Evolutionary conservation across 345 rosid species (phyloP).

Genomic region (Populus alba): DNA sequence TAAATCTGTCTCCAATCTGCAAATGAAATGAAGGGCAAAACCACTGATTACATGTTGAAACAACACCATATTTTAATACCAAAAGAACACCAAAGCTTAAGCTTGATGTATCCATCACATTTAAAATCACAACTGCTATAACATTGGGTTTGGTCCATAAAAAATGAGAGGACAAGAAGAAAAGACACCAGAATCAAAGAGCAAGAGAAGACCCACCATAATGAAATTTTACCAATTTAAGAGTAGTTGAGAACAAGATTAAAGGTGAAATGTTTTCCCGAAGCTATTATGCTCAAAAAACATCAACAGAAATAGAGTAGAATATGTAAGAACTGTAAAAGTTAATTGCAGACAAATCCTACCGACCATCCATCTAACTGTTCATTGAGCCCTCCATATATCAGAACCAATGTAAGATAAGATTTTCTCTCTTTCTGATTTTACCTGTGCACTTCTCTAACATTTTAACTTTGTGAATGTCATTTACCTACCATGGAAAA

Average conservation of each 20-base stretch:
- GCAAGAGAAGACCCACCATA: not conserved
- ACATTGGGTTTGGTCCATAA: not conserved
- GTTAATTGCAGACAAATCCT: no score
- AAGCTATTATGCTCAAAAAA: not conserved
- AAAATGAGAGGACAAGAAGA: not conserved
- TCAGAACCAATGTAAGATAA: no score
- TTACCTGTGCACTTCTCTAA: no score
- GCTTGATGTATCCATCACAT: not conserved
- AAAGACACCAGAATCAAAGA: not conserved
- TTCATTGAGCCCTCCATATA: no score
- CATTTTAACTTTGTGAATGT: no score
- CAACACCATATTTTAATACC: not conserved
- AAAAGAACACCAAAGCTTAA: not conserved
- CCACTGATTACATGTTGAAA: not conserved
- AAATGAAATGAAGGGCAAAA: slow-evolving; percentile 21
- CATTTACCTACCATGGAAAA: no score
- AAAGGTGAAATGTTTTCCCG: not conserved
- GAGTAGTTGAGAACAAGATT: not conserved
- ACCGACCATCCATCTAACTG: no score
- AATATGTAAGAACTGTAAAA: not conserved
- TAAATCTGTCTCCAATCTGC: slow-evolving; percentile 89
- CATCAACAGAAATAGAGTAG: not conserved
- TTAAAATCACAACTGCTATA: not conserved
- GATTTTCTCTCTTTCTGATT: no score
- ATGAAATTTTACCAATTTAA: no score